These are phyloP conservation scores for Polygonum maritimum DNA, from an alignment of 148 eudicot genomes.

Conservation along the genomic window DNA sequence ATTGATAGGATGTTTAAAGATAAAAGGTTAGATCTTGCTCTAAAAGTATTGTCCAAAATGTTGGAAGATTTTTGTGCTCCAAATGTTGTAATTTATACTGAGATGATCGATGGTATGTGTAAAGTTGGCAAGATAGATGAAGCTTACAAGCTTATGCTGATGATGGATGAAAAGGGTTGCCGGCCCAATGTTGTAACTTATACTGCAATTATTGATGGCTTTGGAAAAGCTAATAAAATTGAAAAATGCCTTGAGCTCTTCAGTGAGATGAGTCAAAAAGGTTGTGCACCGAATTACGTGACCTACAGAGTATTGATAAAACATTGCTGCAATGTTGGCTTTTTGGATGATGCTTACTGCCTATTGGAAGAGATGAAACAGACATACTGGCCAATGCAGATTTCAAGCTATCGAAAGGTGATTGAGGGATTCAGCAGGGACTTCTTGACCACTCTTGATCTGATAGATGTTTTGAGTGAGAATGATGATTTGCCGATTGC, in stretches of 20 bases:
- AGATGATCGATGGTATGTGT: constrained; percentile 91
- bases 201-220: constrained; percentile 89
- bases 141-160: constrained; percentile 76
- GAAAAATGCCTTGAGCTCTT: constrained; percentile 64
- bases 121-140: constrained; percentile 80
- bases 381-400: constrained; percentile 80
- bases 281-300: constrained; percentile 83
- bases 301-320: constrained; percentile 75
- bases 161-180: constrained; percentile 92
- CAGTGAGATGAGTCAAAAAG: constrained; percentile 49
- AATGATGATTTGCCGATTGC: constrained; percentile 39
- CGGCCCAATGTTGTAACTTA: constrained; percentile 90
- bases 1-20: constrained; percentile 69
- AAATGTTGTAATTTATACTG: constrained; percentile 78
- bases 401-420: constrained; percentile 63
- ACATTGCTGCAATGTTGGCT: constrained; percentile 61
- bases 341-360: constrained; percentile 64
- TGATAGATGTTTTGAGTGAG: constrained; percentile 49
- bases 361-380: constrained; percentile 92
- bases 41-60: constrained; percentile 56
- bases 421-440: constrained; percentile 82
- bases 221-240: constrained; percentile 70
- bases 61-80: constrained; percentile 60
- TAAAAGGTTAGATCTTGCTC: constrained; percentile 61
- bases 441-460: constrained; percentile 45